These are phyloP conservation scores for Periconia sp. DNA, from an alignment of 2,329 filamentous ascomycete species.

Conservation along the genomic window DNA sequence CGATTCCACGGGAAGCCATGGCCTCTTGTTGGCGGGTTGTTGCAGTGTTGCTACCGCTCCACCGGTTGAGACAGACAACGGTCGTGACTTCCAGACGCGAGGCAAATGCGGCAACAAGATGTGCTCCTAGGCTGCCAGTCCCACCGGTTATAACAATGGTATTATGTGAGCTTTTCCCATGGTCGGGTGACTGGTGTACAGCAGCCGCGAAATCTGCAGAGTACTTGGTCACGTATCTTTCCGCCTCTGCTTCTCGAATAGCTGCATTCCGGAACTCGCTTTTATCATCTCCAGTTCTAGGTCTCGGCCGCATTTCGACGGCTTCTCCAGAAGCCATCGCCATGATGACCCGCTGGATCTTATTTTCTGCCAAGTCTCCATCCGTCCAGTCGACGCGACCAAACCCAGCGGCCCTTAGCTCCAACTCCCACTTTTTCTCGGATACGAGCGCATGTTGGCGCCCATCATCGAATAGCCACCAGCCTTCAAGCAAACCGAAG, in stretches of 20 bases:
- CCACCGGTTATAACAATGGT: constrained; percentile 48
- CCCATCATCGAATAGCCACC: constrained; percentile 22
- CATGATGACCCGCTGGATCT: neutral
- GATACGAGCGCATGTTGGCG: constrained; percentile 10
- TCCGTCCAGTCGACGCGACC: constrained; percentile 17
- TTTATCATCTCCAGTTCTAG: neutral
- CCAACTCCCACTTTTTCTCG: constrained; percentile 8
- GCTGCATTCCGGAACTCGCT: neutral
- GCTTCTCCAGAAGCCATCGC: neutral
- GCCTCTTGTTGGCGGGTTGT: constrained; percentile 41
- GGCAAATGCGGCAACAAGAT: constrained; percentile 39
- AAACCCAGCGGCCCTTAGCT: constrained; percentile 11
- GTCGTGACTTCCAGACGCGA: constrained; percentile 25
- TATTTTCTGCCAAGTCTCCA: neutral
- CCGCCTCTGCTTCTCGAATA: neutral
- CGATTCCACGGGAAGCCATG: constrained; percentile 17
- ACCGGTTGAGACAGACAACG: constrained; percentile 55
- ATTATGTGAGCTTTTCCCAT: no score
- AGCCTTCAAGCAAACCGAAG: constrained; percentile 24
- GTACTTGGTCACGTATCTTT: neutral
- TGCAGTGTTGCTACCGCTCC: constrained; percentile 20
- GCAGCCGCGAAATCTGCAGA: neutral
- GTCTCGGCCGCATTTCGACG: neutral
- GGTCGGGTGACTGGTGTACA: no score
- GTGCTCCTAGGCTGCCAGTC: constrained; percentile 44